Base-by-base conservation (phyloP, 1,284 basidiomycete species). In the Boletellus deceptivus region DNA sequence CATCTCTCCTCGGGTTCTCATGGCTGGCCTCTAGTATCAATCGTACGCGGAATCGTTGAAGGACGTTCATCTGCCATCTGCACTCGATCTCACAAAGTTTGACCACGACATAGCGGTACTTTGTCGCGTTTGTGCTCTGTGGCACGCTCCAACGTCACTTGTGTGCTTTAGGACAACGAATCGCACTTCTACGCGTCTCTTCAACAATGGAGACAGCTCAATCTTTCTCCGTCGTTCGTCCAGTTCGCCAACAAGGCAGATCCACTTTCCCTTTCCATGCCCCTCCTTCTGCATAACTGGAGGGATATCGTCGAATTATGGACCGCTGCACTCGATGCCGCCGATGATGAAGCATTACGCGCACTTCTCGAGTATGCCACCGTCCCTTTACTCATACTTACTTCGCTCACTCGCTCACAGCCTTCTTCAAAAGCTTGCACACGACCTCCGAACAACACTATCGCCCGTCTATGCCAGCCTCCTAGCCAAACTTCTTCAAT, bases 241-340 rank as follows among this genome's bases (percentile, higher is more conserved):
- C 70, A 76, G 18, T 90, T 93, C 56, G 81, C 86, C 3, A 75
- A 79, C 50, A 74, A 77, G 46, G 78, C 79, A 0, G 75, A 80
- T 35, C 72, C 78, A 0, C 72, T 93, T 24, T 84, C 88, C 1
- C 77, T 81, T 3, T 92, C 89, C 1, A 82, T 95, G 74, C 85
- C 92, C 0, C 73, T 93, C 42, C 80, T 93, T 3, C 72, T 96
- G 10, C 87, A 90, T 60, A 89, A 94, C 64, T 89, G 89, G 78
- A 73, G 74, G 48, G 76, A 85, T 14, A 76, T 94, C 5, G 71
- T 84, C 11, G 71, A 75, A 0, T 55, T 83, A 3, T 91, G 89
- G 89, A 58, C 78, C 14, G 70, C 63, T 9, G 78, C 80, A 0
- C 60, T 87, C 34, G 74, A 77, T 37, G 61, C 59, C 13, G 75